Conservation (phyloP, 352 stramenopile genomes). For the Pythium myriotylum region DNA sequence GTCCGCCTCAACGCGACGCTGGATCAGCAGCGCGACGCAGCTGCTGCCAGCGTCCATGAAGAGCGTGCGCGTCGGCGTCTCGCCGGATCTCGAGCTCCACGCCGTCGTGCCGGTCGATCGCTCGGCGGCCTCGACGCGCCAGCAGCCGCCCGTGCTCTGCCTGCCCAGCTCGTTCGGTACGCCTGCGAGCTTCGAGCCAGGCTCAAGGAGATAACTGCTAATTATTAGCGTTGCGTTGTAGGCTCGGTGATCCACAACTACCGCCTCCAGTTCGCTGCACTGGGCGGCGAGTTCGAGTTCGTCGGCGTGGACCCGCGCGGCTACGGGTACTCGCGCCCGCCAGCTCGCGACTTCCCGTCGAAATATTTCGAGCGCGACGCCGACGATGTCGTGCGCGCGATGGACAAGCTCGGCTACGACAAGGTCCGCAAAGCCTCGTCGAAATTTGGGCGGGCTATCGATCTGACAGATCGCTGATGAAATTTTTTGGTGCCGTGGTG, state of each 20-base stretch:
- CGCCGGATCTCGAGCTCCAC: constrained; percentile 46
- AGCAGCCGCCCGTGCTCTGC: constrained; percentile 54
- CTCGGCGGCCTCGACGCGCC: constrained; percentile 13
- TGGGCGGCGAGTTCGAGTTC: constrained; percentile 57
- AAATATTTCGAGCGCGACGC: constrained; percentile 71
- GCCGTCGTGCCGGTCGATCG: constrained; percentile 35
- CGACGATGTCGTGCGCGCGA: constrained; percentile 62
- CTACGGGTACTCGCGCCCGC: constrained; percentile 50
- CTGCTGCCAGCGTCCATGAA: constrained; percentile 22
- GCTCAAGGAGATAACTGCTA: background rate
- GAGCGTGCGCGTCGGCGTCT: constrained; percentile 43
- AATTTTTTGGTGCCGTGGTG: background rate
- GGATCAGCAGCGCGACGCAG: background rate
- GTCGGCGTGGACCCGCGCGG: constrained; percentile 69
- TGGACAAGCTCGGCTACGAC: constrained; percentile 62
- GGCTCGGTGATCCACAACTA: constrained; percentile 67
- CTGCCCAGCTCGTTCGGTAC: constrained; percentile 67
- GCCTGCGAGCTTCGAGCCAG: background rate
- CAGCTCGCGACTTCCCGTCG: constrained; percentile 48
- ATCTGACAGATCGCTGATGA: background rate
- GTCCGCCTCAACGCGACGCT: constrained; percentile 1
- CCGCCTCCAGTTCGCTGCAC: constrained; percentile 50
- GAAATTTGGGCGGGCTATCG: background rate
- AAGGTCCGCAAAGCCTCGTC: constrained; percentile 28
- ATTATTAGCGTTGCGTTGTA: constrained; percentile 6